Conservation (phyloP, 257 asterid genomes). For the Capsicum pubescens region DNA sequence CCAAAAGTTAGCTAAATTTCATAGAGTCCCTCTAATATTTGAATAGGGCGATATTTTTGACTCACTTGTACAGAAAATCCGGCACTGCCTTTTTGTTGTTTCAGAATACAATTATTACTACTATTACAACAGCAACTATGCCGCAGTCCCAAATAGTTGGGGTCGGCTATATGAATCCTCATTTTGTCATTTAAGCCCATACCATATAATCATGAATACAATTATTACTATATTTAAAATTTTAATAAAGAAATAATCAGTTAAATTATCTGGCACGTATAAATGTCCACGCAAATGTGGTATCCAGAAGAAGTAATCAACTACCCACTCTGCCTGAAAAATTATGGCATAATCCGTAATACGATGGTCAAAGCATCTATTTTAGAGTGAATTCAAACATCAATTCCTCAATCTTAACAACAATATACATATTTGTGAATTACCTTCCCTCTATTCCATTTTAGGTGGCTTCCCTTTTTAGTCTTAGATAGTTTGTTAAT, state of each 20-base stretch:
- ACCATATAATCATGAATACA: not conserved
- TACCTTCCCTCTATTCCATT: conserved; percentile 8
- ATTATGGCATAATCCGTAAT: not conserved
- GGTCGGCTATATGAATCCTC: too few species aligned
- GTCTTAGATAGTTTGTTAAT: not conserved
- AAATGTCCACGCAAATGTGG: not conserved
- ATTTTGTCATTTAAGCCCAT: too few species aligned
- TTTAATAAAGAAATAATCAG: not conserved
- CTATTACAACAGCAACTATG: too few species aligned
- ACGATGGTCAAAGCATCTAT: not conserved
- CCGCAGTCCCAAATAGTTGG: too few species aligned
- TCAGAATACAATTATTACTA: not conserved
- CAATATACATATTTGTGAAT: not conserved
- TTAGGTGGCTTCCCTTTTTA: not conserved
- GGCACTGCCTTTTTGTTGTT: not conserved
- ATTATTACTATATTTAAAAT: not conserved
- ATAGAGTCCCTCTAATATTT: not conserved
- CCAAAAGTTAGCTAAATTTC: not conserved
- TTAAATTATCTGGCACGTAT: not conserved
- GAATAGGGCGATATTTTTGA: not conserved
- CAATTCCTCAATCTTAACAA: not conserved
- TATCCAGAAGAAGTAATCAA: not conserved
- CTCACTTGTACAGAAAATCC: not conserved
- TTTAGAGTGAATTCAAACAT: not conserved
- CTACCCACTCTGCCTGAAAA: not conserved